Conservation (phyloP, 257 asterid species). For the Solanum sejunctum region DNA sequence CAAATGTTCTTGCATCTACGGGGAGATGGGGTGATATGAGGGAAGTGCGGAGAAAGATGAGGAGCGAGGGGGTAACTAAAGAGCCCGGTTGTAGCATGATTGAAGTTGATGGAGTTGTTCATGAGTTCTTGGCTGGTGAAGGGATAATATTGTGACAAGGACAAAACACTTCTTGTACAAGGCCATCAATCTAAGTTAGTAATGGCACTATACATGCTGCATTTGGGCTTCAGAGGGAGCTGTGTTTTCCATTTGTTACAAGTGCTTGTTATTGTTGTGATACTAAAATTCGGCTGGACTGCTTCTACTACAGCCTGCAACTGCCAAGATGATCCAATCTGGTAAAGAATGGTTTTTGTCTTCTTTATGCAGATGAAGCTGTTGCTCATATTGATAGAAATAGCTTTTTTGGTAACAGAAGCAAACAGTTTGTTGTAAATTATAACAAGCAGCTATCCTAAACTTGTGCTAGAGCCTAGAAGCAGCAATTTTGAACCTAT, state of each 20-base stretch:
- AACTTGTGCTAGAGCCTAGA: neutral
- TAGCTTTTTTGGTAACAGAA: neutral
- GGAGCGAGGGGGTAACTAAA: conserved; percentile 6
- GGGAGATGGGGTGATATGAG: conserved; percentile 17
- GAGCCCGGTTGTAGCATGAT: conserved; percentile 27
- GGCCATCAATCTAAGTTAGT: neutral
- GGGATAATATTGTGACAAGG: conserved; percentile 5
- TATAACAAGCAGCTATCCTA: neutral
- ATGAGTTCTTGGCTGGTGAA: conserved; percentile 29
- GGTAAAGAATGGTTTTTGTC: neutral
- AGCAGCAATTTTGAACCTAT: neutral
- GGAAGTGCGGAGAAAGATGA: conserved; percentile 21
- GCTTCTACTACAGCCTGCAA: neutral
- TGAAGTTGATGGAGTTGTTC: conserved; percentile 26
- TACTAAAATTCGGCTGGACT: neutral
- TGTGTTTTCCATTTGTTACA: neutral
- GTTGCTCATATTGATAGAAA: neutral
- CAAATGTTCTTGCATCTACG: conserved; percentile 19
- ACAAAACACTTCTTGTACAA: neutral
- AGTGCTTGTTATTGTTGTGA: neutral
- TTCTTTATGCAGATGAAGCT: neutral
- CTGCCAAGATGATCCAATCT: neutral
- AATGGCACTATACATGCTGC: neutral
- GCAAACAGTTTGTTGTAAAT: neutral
- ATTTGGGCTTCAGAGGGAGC: neutral